Evolutionary conservation across 2,329 filamentous ascomycete species (phyloP).

Genomic region (Fusarium oxysporum): DNA sequence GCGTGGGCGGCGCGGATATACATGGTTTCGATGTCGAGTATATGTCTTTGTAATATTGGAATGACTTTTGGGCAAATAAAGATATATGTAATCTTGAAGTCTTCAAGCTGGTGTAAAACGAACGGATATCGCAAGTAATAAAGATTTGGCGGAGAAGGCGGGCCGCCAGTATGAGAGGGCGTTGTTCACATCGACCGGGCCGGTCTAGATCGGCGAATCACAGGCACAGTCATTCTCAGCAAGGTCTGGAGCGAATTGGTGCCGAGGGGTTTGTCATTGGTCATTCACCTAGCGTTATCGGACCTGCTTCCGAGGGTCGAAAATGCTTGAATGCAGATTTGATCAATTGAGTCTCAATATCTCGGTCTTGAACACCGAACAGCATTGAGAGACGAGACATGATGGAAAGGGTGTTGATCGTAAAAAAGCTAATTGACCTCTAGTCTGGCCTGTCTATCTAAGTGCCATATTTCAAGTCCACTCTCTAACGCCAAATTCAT

Average conservation of each 20-base stretch:
- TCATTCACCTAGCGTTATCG: neutral
- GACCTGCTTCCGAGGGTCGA: neutral
- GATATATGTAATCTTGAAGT: neutral
- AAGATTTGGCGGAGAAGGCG: slow-evolving; percentile 21
- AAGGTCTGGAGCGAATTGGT: neutral
- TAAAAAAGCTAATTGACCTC: too few relatives aligned
- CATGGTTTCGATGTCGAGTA: neutral
- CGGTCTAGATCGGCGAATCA: slow-evolving; percentile 21
- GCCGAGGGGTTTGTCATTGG: neutral
- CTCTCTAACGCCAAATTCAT: neutral
- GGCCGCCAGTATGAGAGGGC: slow-evolving; percentile 5
- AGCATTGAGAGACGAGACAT: neutral
- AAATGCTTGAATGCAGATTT: rapidly evolving
- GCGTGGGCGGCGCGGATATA: slow-evolving; percentile 55
- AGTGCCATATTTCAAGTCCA: too few relatives aligned
- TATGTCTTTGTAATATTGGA: rapidly evolving
- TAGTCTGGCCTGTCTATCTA: rapidly evolving
- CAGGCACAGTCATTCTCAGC: slow-evolving; percentile 13
- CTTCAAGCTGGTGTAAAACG: rapidly evolving
- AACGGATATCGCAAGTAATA: slow-evolving; percentile 1
- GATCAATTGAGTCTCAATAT: neutral
- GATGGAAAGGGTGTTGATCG: too few relatives aligned
- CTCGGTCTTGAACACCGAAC: neutral
- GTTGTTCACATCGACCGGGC: slow-evolving; percentile 10
- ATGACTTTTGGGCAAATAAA: rapidly evolving